Evolutionary conservation across 148 eudicot species (phyloP).

Genomic region (Rhododendron mucronatum): DNA sequence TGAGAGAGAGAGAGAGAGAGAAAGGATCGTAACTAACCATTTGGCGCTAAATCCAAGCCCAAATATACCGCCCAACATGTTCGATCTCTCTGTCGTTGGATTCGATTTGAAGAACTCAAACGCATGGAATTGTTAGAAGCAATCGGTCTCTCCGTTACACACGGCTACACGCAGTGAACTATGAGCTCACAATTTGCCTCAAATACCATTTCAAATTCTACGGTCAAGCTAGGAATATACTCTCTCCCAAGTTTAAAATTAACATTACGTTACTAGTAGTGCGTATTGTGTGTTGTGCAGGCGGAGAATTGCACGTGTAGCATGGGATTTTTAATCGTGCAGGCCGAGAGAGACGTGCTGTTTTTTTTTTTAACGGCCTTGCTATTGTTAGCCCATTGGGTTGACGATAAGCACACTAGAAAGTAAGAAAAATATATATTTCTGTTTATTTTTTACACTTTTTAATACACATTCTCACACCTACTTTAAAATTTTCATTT

Average conservation of each 20-base stretch:
- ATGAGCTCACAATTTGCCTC: background rate
- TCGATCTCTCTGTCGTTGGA: conserved; percentile 10
- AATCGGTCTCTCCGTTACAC: background rate
- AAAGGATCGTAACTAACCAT: conserved; percentile 31
- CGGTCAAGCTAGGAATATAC: background rate
- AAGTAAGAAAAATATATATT: too few species aligned
- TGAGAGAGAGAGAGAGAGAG: background rate
- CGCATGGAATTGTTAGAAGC: background rate
- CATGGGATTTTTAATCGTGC: background rate
- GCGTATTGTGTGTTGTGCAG: background rate
- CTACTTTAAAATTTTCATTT: too few species aligned
- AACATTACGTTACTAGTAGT: background rate
- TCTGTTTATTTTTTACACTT: too few species aligned
- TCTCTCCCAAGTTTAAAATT: background rate
- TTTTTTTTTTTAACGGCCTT: too few species aligned
- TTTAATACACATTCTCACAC: too few species aligned
- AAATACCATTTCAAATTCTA: background rate
- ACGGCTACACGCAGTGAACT: background rate
- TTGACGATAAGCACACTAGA: too few species aligned
- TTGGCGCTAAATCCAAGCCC: conserved; percentile 53
- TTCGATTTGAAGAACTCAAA: background rate
- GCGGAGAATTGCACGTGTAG: background rate
- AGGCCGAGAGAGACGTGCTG: background rate
- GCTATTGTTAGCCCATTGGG: too few species aligned
- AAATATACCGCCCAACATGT: conserved; percentile 63